Evolutionary conservation across 441 rosid species (phyloP), one percentile per base, ranked within the genome.

Genomic region (Erodium texanum): DNA sequence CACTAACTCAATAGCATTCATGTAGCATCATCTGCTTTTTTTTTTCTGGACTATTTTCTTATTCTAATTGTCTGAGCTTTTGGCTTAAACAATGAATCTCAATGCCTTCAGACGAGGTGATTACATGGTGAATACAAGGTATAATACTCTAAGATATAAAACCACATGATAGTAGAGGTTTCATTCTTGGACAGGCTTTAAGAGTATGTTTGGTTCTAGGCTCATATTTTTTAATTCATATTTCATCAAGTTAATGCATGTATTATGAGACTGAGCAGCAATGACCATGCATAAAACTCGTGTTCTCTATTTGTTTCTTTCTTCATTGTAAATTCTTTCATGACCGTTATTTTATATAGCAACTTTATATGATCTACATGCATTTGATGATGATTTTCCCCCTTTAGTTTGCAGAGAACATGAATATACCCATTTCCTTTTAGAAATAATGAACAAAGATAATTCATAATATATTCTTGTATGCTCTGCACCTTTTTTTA

Each of bases 391-490:
- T n/a, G 19, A 19, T 52, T 52, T n/a, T 16, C 59, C 59, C 59
- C n/a, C 22, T 52, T 18, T 22, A 52, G 59, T 19, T 52, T 52
- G 22, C 22, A 19, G 22, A 52, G 22, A 19, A n/a, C 22, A 5
- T 52, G 22, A 7, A 52, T 52, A 52, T 16, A 16, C n/a, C 5
- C 59, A 52, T 5, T 16, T 16, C 15, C 15, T 1, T 41, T 10
- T 41, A 52, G n/a, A 52, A 52, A 16, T 52, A 52, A 52, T 52
- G 59, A 52, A 52, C 59, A 52, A 4, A 16, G 59, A 52, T 52
- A 52, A 52, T 18, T 52, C 59, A 52, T 52, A n/a, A 45, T 52
- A 52, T 52, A 52, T 52, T 52, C 59, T 52, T 52, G 59, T 18
- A 5, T 6, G 59, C 59, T 16, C n/a, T 18, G 22, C 9, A 50